phyloP scores from a whole-genome alignment of 306 rosid species.

The Aeschynomene evenia region DNA sequence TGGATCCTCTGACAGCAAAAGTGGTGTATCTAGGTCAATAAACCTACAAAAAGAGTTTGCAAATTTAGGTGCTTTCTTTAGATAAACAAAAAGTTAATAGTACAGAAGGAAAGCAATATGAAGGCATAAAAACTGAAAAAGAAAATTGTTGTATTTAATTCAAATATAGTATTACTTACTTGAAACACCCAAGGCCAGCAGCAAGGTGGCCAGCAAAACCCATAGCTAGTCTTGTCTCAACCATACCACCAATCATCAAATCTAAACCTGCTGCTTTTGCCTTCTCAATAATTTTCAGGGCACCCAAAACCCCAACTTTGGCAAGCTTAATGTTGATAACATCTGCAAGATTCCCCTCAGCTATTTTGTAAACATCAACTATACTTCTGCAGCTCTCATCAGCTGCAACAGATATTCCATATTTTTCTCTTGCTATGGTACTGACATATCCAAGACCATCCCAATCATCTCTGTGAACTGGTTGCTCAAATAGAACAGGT shows the following conservation, averaged over 20 bases:
- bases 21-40: slow-evolving; percentile 83
- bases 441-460: slow-evolving; percentile 86
- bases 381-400: slow-evolving; percentile 88
- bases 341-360: slow-evolving; percentile 61
- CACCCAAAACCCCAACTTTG: slow-evolving; percentile 82
- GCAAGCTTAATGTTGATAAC: slow-evolving; percentile 92
- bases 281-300: slow-evolving; percentile 69
- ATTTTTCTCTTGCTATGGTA: slow-evolving; percentile 58
- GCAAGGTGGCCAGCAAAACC: slow-evolving; percentile 93
- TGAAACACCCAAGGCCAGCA: slow-evolving; percentile 85
- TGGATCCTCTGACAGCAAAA: slow-evolving; percentile 73
- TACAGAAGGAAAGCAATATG: background rate
- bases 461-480: slow-evolving; percentile 97
- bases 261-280: slow-evolving; percentile 59
- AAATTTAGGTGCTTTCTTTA: background rate
- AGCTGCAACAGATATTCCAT: slow-evolving; percentile 87
- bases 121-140: background rate
- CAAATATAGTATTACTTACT: slow-evolving; percentile 37
- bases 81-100: background rate
- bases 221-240: slow-evolving; percentile 91
- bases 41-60: slow-evolving; percentile 49
- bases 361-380: slow-evolving; percentile 69
- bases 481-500: slow-evolving; percentile 88
- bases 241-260: slow-evolving; percentile 94
- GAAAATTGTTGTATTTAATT: background rate